Conservation (phyloP, 352 stramenopile species). For the Saprolegnia diclina region DNA sequence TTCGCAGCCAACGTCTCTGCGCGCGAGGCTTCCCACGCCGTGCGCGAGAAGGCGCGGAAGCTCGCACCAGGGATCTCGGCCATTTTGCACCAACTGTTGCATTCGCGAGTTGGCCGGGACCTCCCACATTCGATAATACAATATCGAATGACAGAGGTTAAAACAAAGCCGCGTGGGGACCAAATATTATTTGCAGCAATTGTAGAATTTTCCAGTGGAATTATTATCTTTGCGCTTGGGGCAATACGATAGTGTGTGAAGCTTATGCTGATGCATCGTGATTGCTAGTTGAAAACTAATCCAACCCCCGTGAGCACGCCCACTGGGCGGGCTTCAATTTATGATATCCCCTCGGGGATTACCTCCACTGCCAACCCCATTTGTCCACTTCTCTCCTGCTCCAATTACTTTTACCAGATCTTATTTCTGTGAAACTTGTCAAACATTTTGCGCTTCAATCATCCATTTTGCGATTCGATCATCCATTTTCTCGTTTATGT, state of each 20-base stretch:
- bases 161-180: neutral
- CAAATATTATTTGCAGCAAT: neutral
- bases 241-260: slow-evolving; percentile 92
- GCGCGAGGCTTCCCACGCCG: slow-evolving; percentile 12
- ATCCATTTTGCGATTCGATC: too few species aligned
- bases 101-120: too few species aligned
- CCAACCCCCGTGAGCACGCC: slow-evolving; percentile 84
- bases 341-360: slow-evolving; percentile 62
- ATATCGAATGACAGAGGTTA: neutral
- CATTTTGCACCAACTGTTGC: neutral
- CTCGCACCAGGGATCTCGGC: neutral
- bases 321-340: slow-evolving; percentile 89
- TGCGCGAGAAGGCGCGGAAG: slow-evolving; percentile 10
- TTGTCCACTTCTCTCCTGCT: neutral
- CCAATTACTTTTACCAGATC: neutral
- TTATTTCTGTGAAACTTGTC: neutral
- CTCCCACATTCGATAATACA: neutral
- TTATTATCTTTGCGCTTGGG: slow-evolving; percentile 86
- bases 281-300: slow-evolving; percentile 95
- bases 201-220: neutral
- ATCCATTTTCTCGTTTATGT: neutral
- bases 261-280: slow-evolving; percentile 90
- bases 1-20: neutral
- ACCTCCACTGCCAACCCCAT: neutral
- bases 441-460: neutral